These are phyloP conservation scores for Sporobolus alterniflorus DNA, from an alignment of 202 grass and related monocot genomes.

Conservation along the genomic window DNA sequence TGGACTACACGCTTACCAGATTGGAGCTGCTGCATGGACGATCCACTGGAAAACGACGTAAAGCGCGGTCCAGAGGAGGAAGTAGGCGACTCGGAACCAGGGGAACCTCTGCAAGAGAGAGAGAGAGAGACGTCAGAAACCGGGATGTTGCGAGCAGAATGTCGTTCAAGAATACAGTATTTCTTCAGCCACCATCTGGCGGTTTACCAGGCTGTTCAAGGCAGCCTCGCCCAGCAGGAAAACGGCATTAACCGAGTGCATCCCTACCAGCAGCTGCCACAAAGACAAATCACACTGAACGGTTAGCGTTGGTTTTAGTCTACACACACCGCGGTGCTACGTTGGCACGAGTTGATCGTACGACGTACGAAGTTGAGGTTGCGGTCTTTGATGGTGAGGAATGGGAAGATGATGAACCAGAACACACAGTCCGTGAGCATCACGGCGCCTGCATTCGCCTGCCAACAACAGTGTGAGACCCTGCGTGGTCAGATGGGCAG, in stretches of 20 bases:
- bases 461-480: slow-evolving; percentile 30
- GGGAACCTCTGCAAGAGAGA: slow-evolving; percentile 68
- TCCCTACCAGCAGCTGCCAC: slow-evolving; percentile 77
- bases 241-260: slow-evolving; percentile 92
- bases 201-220: slow-evolving; percentile 84
- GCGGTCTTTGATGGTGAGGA: slow-evolving; percentile 88
- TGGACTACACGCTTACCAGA: slow-evolving; percentile 50
- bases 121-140: too few relatives aligned
- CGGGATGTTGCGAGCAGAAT: slow-evolving; percentile 6
- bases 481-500: background rate
- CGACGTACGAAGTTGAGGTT: slow-evolving; percentile 86
- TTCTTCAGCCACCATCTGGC: background rate
- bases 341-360: too few relatives aligned
- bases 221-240: slow-evolving; percentile 92
- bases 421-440: slow-evolving; percentile 97
- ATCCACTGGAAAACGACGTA: slow-evolving; percentile 97
- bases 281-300: slow-evolving; percentile 3
- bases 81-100: slow-evolving; percentile 91
- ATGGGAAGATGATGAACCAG: slow-evolving; percentile 99
- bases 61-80: slow-evolving; percentile 75
- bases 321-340: too few relatives aligned
- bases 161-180: background rate
- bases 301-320: background rate
- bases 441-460: slow-evolving; percentile 96
- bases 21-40: slow-evolving; percentile 67